Evolutionary conservation across 805 yeast genomes (phyloP).

Genomic region (Monosporozyma siamensis): DNA sequence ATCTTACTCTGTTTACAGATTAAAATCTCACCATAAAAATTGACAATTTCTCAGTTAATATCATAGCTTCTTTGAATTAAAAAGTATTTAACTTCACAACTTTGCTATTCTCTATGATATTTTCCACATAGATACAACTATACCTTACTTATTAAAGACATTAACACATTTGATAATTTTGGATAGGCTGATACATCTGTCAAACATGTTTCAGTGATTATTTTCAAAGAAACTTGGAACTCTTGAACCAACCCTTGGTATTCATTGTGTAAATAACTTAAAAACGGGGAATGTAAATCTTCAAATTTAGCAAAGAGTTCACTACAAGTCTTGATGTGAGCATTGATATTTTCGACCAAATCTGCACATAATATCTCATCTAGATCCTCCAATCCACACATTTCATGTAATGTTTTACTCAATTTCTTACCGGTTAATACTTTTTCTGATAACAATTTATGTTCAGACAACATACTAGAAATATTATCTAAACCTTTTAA

Average conservation of each 20-base stretch:
- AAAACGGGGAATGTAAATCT: slow-evolving; percentile 19
- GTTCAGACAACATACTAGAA: slow-evolving; percentile 12
- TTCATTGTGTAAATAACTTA: slow-evolving; percentile 23
- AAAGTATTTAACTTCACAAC: no score
- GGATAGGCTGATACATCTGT: slow-evolving; percentile 10
- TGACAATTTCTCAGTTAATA: no score
- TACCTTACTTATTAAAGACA: slow-evolving; percentile 3
- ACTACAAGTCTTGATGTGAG: slow-evolving; percentile 8
- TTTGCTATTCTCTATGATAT: no score
- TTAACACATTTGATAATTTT: slow-evolving; percentile 10
- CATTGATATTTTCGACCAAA: slow-evolving; percentile 11
- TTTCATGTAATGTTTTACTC: slow-evolving; percentile 19
- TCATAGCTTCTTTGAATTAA: no score
- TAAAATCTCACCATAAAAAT: no score
- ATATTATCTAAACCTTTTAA: slow-evolving; percentile 21
- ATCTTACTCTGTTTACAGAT: no score
- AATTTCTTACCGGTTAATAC: slow-evolving; percentile 15
- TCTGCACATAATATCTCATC: slow-evolving; percentile 15
- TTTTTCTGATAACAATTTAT: slow-evolving; percentile 11
- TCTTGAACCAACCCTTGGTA: slow-evolving; percentile 25
- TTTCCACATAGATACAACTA: no score
- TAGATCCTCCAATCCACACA: slow-evolving; percentile 20
- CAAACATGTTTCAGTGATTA: slow-evolving; percentile 21
- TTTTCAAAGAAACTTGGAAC: slow-evolving; percentile 23
- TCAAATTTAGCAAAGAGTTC: slow-evolving; percentile 9